Evolutionary conservation across 2,329 filamentous ascomycete genomes (phyloP), one percentile per base, ranked within the genome.

Genomic region (Teratosphaeria epicoccoides): DNA sequence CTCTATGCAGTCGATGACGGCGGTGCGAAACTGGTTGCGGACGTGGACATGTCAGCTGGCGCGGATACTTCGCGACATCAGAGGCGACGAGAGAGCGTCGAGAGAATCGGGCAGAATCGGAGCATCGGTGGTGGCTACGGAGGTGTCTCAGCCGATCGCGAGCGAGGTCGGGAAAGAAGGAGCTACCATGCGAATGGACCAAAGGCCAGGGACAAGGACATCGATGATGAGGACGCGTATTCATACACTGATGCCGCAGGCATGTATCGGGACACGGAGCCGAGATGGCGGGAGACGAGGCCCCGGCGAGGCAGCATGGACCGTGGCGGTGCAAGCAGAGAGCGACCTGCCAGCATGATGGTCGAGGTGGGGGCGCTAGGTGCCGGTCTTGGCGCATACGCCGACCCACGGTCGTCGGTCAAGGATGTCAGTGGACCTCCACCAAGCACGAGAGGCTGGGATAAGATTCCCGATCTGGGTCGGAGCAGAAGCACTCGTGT

Each of bases 381-480:
- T 40, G 65, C 75, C 63, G 59, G 73, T 7, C 58, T 71, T 37
- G 68, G 63, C 9, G 23, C 56, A 11, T 58, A 56, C 40, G 57
- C 57, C 43, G 59, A 64, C 29, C 61, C 63, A 24, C 59, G 68
- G 58, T 44, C 59, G 28, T 60, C 66, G 54, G 47, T 60, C 44
- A 61, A 70, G 65, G 59, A 68, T 46, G 46, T 71, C 14, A 68
- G 68, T 10, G 33, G 33, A 17, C 85, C 84, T 2, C 85, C 86
- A 9, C 83, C 83, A 4, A 80, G 82, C 4, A 86, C 81, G 2
- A 75, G 84, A 59, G 85, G 83, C 0, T 81, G 88, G 57, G 85
- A 88, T 59, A 85, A 81, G 68, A 79, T 87, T 56, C 79, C 79
- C 58, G 72, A 77, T 52, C 50, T 68, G 6, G 64, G 73, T 24